Evolutionary conservation across 192 early-diverging fungal species (phyloP), one percentile per base, ranked within the genome.

Genomic region (Entomortierella lignicola): DNA sequence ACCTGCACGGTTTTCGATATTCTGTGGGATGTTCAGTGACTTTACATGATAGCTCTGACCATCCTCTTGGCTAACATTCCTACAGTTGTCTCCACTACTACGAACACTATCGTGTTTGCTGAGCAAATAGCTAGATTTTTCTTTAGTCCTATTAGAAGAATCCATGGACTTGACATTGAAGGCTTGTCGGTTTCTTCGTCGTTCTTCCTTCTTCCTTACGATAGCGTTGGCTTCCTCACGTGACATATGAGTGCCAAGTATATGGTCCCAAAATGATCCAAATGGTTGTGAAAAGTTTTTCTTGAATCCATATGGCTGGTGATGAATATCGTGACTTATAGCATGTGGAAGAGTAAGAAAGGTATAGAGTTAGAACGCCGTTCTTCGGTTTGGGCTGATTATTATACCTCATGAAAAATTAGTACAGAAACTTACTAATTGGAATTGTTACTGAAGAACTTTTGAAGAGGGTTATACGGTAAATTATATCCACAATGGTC

Each of bases 401-500:
- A n/a, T n/a, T n/a, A n/a, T n/a, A n/a, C n/a, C n/a, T n/a, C n/a
- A n/a, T n/a, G n/a, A 57, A 30, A 25, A 53, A 72, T 86, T 37
- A 84, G 69, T 47, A 82, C 77, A 52, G 81, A 59, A 32, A 88
- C 91, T 83, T 92, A 92, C 84, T 92, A 94, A 34, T 57, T 72
- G 4, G 88, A 87, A 73, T 92, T 92, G 61, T 94, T 94, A 17
- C 81, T 63, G 75, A 91, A 92, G 18, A 93, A 65, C 21, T 73
- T 61, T 63, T 90, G 85, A 2, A 92, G 64, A 21, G 91, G 91
- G 61, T 90, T 85, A 83, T 87, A 94, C 37, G 93, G 92, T 61
- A 90, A 80, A n/a, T 84, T 82, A 73, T 93, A 94, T n/a, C 92
- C 92, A 68, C 92, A 91, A 73, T 94, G 93, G 71, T 94, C 93